Percentiles rank a stretch among this genome's conserved stretches.
These are phyloP conservation scores for Colletotrichum sp. DNA, from an alignment of 2,329 filamentous ascomycete species.

Conservation along the genomic window DNA sequence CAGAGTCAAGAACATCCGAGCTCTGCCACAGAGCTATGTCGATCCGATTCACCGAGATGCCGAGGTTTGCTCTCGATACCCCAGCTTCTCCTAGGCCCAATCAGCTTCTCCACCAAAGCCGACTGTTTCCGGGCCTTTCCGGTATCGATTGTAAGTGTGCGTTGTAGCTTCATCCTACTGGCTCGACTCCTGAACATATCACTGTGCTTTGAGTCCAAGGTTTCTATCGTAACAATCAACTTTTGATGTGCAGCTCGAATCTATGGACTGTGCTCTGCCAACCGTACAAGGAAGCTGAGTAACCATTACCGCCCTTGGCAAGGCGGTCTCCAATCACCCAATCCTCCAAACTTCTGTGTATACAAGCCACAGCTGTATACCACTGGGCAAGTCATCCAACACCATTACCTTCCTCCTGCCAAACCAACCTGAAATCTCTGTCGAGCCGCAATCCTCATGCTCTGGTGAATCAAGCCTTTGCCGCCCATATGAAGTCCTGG, in stretches of 20 bases:
- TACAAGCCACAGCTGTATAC: neutral
- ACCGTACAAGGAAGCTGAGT: neutral
- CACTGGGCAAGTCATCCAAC: slow-evolving; percentile 15
- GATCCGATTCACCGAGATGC: slow-evolving; percentile 15
- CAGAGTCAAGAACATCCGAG: neutral
- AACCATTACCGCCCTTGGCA: neutral
- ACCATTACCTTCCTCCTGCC: neutral
- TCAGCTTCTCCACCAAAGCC: slow-evolving; percentile 1
- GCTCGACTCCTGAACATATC: neutral
- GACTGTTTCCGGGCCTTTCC: slow-evolving; percentile 10
- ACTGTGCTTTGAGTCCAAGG: neutral
- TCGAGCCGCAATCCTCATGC: neutral
- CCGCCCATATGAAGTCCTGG: neutral
- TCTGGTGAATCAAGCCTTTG: neutral
- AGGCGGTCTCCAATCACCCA: neutral
- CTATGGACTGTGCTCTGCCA: neutral
- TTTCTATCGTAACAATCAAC: slow-evolving; percentile 2
- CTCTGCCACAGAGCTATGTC: neutral
- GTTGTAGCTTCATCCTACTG: neutral
- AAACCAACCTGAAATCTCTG: neutral
- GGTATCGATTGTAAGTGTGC: neutral
- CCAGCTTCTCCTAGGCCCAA: neutral
- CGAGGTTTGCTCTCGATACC: slow-evolving; percentile 8
- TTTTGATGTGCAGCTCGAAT: slow-evolving; percentile 9
- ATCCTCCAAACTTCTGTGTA: neutral